Evolutionary conservation across 2,329 filamentous ascomycete genomes (phyloP).

Genomic region (Cladophialophora chaetospira): DNA sequence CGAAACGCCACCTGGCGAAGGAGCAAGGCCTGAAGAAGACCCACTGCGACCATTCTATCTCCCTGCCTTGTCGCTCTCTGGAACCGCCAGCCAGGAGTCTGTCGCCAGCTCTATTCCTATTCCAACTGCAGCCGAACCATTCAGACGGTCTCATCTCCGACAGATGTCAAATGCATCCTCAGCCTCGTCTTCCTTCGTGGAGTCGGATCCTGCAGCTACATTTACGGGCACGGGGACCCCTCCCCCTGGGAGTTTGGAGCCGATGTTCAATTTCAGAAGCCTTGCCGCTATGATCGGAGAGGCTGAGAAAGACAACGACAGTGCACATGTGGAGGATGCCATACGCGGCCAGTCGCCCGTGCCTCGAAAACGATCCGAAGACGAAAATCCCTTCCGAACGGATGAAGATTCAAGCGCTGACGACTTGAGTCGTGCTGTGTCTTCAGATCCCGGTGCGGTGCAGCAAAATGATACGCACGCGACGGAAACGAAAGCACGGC

Average conservation of each 20-base stretch:
- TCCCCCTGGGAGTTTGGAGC: constrained; percentile 59
- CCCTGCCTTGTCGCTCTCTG: constrained; percentile 27
- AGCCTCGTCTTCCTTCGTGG: constrained; percentile 72
- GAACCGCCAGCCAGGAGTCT: constrained; percentile 32
- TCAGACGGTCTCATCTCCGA: constrained; percentile 70
- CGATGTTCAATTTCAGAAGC: constrained; percentile 90
- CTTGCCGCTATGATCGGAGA: constrained; percentile 80
- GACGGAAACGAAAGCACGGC: constrained; percentile 8
- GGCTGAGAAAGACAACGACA: constrained; percentile 53
- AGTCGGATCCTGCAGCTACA: constrained; percentile 58
- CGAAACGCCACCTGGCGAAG: constrained; percentile 26
- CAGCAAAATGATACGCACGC: constrained; percentile 3
- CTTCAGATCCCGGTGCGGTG: constrained; percentile 14
- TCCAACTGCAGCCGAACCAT: constrained; percentile 50
- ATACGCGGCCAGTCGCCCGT: constrained; percentile 14
- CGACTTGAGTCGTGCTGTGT: constrained; percentile 5
- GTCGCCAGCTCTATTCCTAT: constrained; percentile 31
- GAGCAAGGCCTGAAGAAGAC: constrained; percentile 21
- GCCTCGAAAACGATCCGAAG: neutral
- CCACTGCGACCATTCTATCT: constrained; percentile 19
- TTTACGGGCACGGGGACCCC: constrained; percentile 40
- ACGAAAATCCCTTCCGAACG: neutral
- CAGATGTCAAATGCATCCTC: constrained; percentile 88
- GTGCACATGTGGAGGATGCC: constrained; percentile 42
- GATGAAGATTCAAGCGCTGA: constrained; percentile 7